Evolutionary conservation across 345 rosid species (phyloP).

Genomic region (Lepidium didymum): DNA sequence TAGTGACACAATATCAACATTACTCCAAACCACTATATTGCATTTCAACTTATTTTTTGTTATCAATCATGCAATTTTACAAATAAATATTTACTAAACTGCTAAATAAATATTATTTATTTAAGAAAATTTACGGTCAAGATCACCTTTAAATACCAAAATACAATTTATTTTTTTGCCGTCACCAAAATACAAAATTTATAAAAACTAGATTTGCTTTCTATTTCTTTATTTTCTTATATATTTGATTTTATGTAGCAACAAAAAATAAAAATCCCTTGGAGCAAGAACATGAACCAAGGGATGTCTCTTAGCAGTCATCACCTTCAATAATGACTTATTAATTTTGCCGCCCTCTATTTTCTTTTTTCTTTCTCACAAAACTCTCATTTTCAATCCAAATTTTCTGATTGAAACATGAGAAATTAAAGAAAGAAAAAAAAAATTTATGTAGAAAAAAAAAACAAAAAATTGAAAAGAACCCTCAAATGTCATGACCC

Average conservation of each 20-base stretch:
- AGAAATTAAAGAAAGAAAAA: constrained; percentile 13
- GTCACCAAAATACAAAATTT: too few species aligned
- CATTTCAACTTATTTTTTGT: not conserved
- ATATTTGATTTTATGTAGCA: not conserved
- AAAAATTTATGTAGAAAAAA: not conserved
- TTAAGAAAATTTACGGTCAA: not conserved
- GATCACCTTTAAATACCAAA: not conserved
- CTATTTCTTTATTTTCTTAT: not conserved
- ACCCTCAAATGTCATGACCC: constrained; percentile 25
- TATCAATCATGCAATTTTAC: not conserved
- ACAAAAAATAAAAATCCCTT: not conserved
- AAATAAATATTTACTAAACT: not conserved
- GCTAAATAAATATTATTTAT: not conserved
- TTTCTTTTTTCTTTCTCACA: constrained; percentile 1
- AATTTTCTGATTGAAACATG: constrained; percentile 1
- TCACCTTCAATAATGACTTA: constrained; percentile 13
- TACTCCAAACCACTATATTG: not conserved
- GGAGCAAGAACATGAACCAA: constrained; percentile 19
- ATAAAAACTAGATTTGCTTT: not conserved
- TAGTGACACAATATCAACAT: too few species aligned
- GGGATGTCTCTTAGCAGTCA: constrained; percentile 13
- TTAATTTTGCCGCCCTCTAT: constrained; percentile 18
- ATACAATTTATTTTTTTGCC: too few species aligned
- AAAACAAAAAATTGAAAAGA: constrained; percentile 1
- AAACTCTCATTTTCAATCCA: constrained; percentile 21